These are phyloP conservation scores for Cylindricascospora bacillispora DNA, from an alignment of 1,139 yeast species.

Conservation along the genomic window DNA sequence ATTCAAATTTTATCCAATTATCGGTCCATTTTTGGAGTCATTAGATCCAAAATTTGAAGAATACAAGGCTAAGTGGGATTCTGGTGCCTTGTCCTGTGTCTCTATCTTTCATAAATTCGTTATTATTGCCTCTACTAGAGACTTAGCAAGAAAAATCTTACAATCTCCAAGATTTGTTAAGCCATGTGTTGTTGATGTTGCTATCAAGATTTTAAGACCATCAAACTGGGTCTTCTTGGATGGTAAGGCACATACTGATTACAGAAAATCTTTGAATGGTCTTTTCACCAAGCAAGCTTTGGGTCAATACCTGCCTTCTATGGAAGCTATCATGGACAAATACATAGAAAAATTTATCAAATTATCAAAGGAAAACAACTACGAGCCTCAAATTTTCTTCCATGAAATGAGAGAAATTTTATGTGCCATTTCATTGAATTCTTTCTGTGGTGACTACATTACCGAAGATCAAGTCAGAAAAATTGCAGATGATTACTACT, in stretches of 20 bases:
- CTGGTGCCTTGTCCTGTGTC: slow-evolving; percentile 90
- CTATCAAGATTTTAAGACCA: slow-evolving; percentile 82
- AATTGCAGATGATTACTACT: slow-evolving; percentile 83
- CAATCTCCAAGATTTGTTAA: slow-evolving; percentile 78
- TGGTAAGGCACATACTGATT: slow-evolving; percentile 89
- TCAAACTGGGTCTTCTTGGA: slow-evolving; percentile 96
- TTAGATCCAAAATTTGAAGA: slow-evolving; percentile 93
- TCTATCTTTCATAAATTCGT: slow-evolving; percentile 97
- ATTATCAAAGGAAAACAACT: slow-evolving; percentile 38
- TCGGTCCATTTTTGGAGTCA: slow-evolving; percentile 94
- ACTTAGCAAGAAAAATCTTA: slow-evolving; percentile 78
- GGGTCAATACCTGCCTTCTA: slow-evolving; percentile 69
- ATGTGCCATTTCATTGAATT: slow-evolving; percentile 85
- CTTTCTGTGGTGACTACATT: slow-evolving; percentile 93
- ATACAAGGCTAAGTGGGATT: slow-evolving; percentile 83
- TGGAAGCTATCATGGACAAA: slow-evolving; percentile 69
- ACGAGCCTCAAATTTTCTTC: slow-evolving; percentile 58
- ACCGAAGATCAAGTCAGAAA: slow-evolving; percentile 77
- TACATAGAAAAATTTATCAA: slow-evolving; percentile 59
- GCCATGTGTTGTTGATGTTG: slow-evolving; percentile 97
- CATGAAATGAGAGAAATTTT: slow-evolving; percentile 89
- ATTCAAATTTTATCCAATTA: slow-evolving; percentile 81
- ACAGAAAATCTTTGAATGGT: slow-evolving; percentile 82
- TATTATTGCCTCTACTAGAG: slow-evolving; percentile 85
- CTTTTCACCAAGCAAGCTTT: slow-evolving; percentile 77